Evolutionary conservation across 202 grass and related monocot genomes (phyloP), one percentile per base, ranked within the genome.

Genomic region (Carex sylvatica): DNA sequence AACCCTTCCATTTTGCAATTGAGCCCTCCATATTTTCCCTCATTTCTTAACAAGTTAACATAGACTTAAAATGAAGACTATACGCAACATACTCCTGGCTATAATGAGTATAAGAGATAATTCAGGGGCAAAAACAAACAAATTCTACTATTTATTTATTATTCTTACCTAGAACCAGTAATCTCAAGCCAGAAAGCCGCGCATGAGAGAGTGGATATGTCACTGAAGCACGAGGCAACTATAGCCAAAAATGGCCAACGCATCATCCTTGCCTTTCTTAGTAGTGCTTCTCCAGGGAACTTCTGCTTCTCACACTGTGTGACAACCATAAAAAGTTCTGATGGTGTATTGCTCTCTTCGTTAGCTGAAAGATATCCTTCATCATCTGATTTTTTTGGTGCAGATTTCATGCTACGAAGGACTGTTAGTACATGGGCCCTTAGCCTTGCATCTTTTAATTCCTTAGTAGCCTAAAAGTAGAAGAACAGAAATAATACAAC

Each of bases 111-210:
- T 58, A 77, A 18, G 28, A 77, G 28, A 77, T 36, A 36, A 58
- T 20, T 52, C 51, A 72, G 15, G 22, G 18, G 18, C 60, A 68
- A 31, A 56, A 76, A 15, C 5, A 77, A 28, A 53, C 54, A 23
- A 54, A 74, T 18, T 53, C 24, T 54, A 31, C 24, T 52, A 44
- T 80, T 33, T 71, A 80, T 65, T 44, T 60, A 14, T 77, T 55
- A 85, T 61, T 36, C 66, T 88, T 91, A 98, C 95, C 92, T 95
- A 79, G 87, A 78, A 6, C 90, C 86, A 86, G 95, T 98, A 91
- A 95, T 98, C 82, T 95, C 95, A 63, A 98, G 92, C 95, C 95
- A 98, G 87, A 91, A 71, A 83, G 87, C 91, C 78, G 94, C 80
- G 82, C 95, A 95, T 83, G 89, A 85, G 56, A 98, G 89, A 79